These are phyloP conservation scores for Saccharomycopsis selenospora DNA, from an alignment of 805 yeast species.

Conservation along the genomic window DNA sequence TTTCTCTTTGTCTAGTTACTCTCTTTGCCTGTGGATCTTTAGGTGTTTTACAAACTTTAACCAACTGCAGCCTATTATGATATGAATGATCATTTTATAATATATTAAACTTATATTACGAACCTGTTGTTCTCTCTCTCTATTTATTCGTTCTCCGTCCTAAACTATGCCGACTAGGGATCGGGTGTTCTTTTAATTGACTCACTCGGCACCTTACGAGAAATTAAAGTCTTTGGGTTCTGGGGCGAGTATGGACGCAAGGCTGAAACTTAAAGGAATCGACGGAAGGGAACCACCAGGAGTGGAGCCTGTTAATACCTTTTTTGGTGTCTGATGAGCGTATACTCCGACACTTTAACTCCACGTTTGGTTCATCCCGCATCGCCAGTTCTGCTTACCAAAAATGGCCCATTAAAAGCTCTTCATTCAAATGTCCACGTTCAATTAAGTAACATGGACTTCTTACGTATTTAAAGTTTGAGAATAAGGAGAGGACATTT, in stretches of 20 bases:
- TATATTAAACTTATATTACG: no score
- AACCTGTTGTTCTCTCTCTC: no score
- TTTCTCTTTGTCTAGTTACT: no score
- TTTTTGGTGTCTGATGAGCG: constrained; percentile 40
- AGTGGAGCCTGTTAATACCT: no score
- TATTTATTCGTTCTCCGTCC: no score
- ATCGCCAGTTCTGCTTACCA: constrained; percentile 43
- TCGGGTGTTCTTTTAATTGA: constrained; percentile 35
- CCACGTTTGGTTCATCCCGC: constrained; percentile 39
- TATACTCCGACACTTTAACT: constrained; percentile 37
- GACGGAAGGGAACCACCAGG: no score
- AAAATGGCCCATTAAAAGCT: constrained; percentile 41
- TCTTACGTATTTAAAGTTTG: constrained; percentile 38
- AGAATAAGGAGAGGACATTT: constrained; percentile 35
- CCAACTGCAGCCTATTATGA: no score
- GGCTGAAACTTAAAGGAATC: no score
- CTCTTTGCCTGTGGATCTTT: no score
- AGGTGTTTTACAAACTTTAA: no score
- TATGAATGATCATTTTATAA: no score
- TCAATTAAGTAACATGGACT: constrained; percentile 36
- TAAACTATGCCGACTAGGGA: constrained; percentile 43
- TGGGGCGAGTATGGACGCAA: constrained; percentile 43
- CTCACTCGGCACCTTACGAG: constrained; percentile 39
- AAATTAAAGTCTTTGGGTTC: constrained; percentile 39
- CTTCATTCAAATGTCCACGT: constrained; percentile 36